Evolutionary conservation across 805 yeast species (phyloP).

Genomic region (Soucietia sequanensis): DNA sequence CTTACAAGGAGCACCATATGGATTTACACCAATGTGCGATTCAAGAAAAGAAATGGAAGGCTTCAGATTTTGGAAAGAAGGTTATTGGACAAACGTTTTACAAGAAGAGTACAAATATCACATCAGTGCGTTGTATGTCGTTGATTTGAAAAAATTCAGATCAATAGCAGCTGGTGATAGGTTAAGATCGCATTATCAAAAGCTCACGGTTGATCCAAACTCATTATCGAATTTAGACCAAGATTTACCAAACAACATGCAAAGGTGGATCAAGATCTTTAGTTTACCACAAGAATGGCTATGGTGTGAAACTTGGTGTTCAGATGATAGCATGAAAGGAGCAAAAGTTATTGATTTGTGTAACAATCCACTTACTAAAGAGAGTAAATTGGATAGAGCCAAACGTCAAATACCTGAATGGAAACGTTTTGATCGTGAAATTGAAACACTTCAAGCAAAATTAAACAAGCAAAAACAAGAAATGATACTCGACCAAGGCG

Average conservation of each 20-base stretch:
- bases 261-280: slow-evolving; percentile 60
- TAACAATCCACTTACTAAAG: slow-evolving; percentile 80
- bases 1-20: slow-evolving; percentile 80
- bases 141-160: slow-evolving; percentile 71
- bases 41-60: slow-evolving; percentile 80
- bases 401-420: slow-evolving; percentile 78
- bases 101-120: slow-evolving; percentile 65
- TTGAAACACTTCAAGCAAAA: slow-evolving; percentile 21
- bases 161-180: slow-evolving; percentile 71
- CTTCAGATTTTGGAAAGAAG: slow-evolving; percentile 87
- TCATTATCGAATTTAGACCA: slow-evolving; percentile 87
- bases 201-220: slow-evolving; percentile 70
- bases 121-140: slow-evolving; percentile 80
- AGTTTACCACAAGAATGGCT: slow-evolving; percentile 82
- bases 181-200: slow-evolving; percentile 81
- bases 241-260: slow-evolving; percentile 89
- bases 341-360: slow-evolving; percentile 85
- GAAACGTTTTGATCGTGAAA: slow-evolving; percentile 60
- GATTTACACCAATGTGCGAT: slow-evolving; percentile 85
- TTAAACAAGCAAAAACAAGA: not conserved
- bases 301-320: slow-evolving; percentile 95
- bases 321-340: slow-evolving; percentile 52
- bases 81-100: slow-evolving; percentile 77
- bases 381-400: slow-evolving; percentile 74
- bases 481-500: slow-evolving; percentile 3